phyloP scores from a whole-genome alignment of 1,284 basidiomycete species.

The Ganoderma sinense region DNA sequence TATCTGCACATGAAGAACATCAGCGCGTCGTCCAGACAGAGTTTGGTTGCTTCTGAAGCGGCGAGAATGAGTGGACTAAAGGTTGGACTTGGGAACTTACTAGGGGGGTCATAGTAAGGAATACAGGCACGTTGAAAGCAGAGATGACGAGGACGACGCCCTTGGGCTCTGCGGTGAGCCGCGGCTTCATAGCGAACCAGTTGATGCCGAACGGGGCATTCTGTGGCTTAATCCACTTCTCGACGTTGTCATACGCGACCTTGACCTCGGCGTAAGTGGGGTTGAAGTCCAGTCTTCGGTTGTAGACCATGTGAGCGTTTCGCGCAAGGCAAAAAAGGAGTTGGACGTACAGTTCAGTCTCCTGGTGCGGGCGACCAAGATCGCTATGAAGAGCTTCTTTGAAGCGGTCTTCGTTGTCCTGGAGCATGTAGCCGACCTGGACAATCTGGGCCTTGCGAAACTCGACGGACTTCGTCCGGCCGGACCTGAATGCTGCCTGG shows the following conservation, averaged over 20 bases:
- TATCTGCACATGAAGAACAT: conserved; percentile 48
- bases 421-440: conserved; percentile 68
- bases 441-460: conserved; percentile 75
- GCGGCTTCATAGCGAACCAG: conserved; percentile 62
- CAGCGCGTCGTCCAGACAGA: too few relatives aligned
- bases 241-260: conserved; percentile 69
- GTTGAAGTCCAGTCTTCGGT: conserved; percentile 61
- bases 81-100: conserved; percentile 43
- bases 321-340: neutral
- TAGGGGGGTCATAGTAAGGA: conserved; percentile 58
- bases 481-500: conserved; percentile 59
- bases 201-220: conserved; percentile 61
- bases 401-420: conserved; percentile 67
- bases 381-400: conserved; percentile 62
- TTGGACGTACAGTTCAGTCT: conserved; percentile 59
- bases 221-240: conserved; percentile 71
- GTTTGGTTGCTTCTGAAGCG: neutral
- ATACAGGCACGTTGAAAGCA: conserved; percentile 61
- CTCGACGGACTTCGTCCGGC: conserved; percentile 63
- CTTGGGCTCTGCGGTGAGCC: conserved; percentile 78
- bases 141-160: conserved; percentile 73
- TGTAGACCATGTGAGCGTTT: neutral
- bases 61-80: neutral
- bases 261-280: conserved; percentile 66
- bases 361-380: conserved; percentile 61